Base-by-base conservation (phyloP, 257 asterid species). In the Penstemon eatonii region DNA sequence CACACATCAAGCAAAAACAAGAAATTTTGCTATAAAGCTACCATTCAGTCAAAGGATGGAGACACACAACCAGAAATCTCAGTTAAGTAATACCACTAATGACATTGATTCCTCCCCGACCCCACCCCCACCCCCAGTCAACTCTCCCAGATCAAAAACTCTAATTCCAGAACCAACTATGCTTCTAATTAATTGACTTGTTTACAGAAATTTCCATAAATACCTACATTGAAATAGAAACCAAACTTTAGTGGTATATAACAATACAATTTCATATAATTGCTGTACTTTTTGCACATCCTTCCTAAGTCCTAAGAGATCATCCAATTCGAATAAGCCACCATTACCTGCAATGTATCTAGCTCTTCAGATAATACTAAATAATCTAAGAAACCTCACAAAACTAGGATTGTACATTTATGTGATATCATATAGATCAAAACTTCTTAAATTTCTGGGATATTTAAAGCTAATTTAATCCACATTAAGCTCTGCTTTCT, bases 381-480 rank as follows among this genome's bases (percentile, higher is more conserved):
- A 56, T 13, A 44, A 37, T 39, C 56, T 44, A 62, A 63, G 55
- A 33, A 71, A 63, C 65, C 63, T 71, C 44, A 71, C 45, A 44
- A 43, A 43, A 42, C 44, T 25, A 41, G 75, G 33, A 18, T 15
- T 40, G 45, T 19, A 43, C 9, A 44, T 71, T 65, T 36, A 13
- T 10, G 58, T 55, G 12, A 13, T 40, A 15, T 3, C 33, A 7
- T 11, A 41, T 45, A 33, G 43, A 47, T 10, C 49, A 71, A 33
- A 63, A 44, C 8, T 9, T 50, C 36, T 52, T 25, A 52, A 25
- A 44, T 53, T 43, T 33, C 52, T 13, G 50, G 65, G 3, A 33
- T 25, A 25, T 25, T 25, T 25, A 1, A 25, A 25, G 33, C 33
- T 25, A 25, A 25, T 25, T 0, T 25, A 25, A 25, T 25, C 33